Conservation (phyloP, 73 alveolate species). For the Paramecium pentaurelia region DNA sequence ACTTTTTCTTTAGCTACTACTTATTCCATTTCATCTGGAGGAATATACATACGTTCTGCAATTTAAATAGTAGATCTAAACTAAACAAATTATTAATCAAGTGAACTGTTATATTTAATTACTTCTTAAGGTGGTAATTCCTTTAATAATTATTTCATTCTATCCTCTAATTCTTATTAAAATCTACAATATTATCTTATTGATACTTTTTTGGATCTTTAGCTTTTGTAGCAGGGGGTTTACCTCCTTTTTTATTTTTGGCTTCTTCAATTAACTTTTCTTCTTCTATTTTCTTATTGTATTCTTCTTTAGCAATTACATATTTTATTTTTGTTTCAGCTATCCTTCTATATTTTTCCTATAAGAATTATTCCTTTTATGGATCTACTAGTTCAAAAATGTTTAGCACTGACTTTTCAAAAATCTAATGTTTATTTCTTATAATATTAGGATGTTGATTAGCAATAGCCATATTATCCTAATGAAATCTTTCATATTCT, state of each 20-base stretch:
- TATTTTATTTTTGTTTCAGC: slow-evolving; percentile 34
- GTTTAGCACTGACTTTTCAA: slow-evolving; percentile 19
- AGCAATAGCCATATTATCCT: slow-evolving; percentile 29
- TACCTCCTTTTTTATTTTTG: slow-evolving; percentile 45
- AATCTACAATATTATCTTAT: not conserved
- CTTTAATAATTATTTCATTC: slow-evolving; percentile 43
- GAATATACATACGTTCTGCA: not conserved
- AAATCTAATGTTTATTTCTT: not conserved
- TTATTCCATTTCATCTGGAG: slow-evolving; percentile 37
- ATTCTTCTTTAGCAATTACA: slow-evolving; percentile 49
- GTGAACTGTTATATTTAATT: not conserved
- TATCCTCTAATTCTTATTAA: slow-evolving; percentile 49
- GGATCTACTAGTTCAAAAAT: slow-evolving; percentile 41
- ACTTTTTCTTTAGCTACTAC: not conserved
- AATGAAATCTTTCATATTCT: slow-evolving; percentile 53
- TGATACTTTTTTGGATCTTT: slow-evolving; percentile 53
- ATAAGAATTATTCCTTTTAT: not conserved
- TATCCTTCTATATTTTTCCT: slow-evolving; percentile 14
- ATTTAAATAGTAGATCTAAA: not conserved
- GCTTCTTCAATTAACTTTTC: slow-evolving; percentile 52
- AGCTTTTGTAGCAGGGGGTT: slow-evolving; percentile 50
- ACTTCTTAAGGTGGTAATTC: slow-evolving; percentile 7
- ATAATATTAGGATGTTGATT: slow-evolving; percentile 43
- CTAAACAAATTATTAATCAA: slow-evolving; percentile 15
- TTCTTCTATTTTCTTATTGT: slow-evolving; percentile 55